phyloP scores from a whole-genome alignment of 495 filamentous ascomycete species.

The Cercophora scortea region DNA sequence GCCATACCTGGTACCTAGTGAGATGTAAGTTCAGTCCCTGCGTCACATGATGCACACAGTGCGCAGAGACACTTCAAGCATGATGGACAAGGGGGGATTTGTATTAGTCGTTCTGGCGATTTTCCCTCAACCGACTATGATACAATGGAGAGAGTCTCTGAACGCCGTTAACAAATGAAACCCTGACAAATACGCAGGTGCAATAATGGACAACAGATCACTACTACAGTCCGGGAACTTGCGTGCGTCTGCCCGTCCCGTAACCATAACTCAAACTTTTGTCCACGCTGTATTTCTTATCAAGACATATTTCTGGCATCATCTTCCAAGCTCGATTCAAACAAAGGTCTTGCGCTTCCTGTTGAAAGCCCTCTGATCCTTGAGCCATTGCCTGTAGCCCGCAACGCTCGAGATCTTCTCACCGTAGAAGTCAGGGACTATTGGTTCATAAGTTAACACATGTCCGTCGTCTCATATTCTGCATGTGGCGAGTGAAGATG shows the following conservation, averaged over 20 bases:
- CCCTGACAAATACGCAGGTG: not conserved
- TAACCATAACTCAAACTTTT: not conserved
- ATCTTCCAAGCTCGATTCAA: conserved; percentile 7
- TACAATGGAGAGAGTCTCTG: conserved; percentile 21
- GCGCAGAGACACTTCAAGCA: not conserved
- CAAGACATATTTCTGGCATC: no score
- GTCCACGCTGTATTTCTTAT: no score
- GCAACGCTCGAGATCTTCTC: conserved; percentile 93
- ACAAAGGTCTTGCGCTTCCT: conserved; percentile 67
- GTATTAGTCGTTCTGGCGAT: conserved; percentile 14
- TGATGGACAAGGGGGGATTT: conserved; percentile 11
- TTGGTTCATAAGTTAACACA: not conserved
- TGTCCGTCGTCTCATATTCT: not conserved
- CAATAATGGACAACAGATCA: not conserved
- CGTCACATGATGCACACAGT: not conserved
- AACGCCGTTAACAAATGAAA: conserved; percentile 18
- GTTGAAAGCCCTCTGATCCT: conserved; percentile 96
- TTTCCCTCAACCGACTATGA: conserved; percentile 14
- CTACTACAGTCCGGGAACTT: not conserved
- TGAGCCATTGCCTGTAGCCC: conserved; percentile 89
- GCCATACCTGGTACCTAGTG: no score
- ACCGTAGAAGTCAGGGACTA: conserved; percentile 63
- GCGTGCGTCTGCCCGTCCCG: not conserved
- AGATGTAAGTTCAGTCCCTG: no score
- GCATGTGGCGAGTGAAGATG: not conserved